Evolutionary conservation across 257 asterid genomes (phyloP).

Genomic region (Solanum ossicruentum): DNA sequence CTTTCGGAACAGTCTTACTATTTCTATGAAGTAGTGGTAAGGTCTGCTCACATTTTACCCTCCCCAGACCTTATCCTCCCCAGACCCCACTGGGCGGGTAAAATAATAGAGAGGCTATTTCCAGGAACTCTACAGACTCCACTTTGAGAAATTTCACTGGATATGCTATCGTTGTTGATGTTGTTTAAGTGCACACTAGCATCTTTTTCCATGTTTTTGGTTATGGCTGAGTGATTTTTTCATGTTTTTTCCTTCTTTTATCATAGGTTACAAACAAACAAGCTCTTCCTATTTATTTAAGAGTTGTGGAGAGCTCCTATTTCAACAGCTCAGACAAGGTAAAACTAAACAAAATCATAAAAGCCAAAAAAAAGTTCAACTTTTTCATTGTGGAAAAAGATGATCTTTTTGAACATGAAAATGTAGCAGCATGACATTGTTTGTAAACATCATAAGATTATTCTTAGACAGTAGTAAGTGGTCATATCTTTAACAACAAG

Average conservation of each 20-base stretch:
- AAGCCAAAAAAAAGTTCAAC: neutral
- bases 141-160: too few relatives aligned
- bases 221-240: constrained; percentile 6
- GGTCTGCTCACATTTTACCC: too few relatives aligned
- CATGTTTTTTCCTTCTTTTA: neutral
- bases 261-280: constrained; percentile 73
- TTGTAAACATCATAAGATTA: constrained; percentile 12
- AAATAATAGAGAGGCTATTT: too few relatives aligned
- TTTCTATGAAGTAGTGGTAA: too few relatives aligned
- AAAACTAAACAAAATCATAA: neutral
- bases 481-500: constrained; percentile 2
- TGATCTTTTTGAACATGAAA: neutral
- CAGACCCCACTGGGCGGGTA: too few relatives aligned
- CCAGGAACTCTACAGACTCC: too few relatives aligned
- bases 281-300: constrained; percentile 77
- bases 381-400: neutral
- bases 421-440: constrained; percentile 1
- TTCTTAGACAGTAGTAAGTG: constrained; percentile 35
- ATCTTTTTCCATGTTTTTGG: too few relatives aligned
- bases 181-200: too few relatives aligned
- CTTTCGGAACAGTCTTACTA: too few relatives aligned
- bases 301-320: constrained; percentile 84
- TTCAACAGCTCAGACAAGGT: constrained; percentile 97
- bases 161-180: too few relatives aligned
- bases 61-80: too few relatives aligned